Evolutionary conservation across 805 yeast genomes (phyloP), one percentile per base, ranked within the genome.

Genomic region (Aciculoconidium aculeatum): DNA sequence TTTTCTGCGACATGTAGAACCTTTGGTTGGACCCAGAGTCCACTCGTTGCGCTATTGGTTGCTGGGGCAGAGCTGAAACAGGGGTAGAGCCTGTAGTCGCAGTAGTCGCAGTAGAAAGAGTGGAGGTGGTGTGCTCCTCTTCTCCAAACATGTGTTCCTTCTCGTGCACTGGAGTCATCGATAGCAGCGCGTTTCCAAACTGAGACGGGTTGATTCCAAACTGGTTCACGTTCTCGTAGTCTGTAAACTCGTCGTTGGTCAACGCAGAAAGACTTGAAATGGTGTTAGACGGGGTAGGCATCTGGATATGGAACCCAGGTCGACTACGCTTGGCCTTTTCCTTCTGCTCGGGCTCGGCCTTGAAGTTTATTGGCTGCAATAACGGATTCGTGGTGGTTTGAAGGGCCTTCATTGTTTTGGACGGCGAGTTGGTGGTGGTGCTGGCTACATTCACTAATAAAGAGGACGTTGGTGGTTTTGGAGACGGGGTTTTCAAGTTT

Each of bases 131-230:
- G 16, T 27, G 16, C 11, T 24, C 30, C 6, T 21, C 33, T 4
- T 23, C 27, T 7, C 17, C 29, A 22, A 39, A 36, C n/a, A 17
- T 17, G 8, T 20, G 29, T 12, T 63, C 67, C 31, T 53, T 77
- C 41, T 83, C 94, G 2, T 84, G 70, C 4, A 82, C 75, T 2
- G 92, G 94, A 0, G 94, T 83, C 92, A 83, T 82, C 0, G 84
- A 73, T 42, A 77, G 59, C 1, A 84, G 77, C 3, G 70, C 50
- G 32, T 58, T 55, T 6, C 67, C 60, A 3, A 71, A 64, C 17
- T 65, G 68, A 10, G 70, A 54, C 1, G 77, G 69, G 47, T 75
- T 67, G 44, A 77, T 65, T 28, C 88, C 83, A 63, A 77, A 77
- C 45, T 82, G 83, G 49, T 80, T 76, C 24, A 79, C 69, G 30